phyloP scores from a whole-genome alignment of 257 asterid genomes.

The Thymus mandschuricus region DNA sequence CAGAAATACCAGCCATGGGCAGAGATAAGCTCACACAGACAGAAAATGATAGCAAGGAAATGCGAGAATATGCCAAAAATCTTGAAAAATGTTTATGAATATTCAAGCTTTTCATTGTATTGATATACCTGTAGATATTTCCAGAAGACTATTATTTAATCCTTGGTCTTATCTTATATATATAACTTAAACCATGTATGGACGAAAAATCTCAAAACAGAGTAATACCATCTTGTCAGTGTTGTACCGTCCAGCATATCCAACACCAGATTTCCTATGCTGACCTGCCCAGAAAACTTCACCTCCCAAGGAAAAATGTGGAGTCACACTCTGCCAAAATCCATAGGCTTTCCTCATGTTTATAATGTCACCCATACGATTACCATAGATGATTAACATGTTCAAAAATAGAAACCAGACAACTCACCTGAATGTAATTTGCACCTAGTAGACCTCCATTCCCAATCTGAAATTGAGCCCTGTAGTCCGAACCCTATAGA shows the following conservation, averaged over 20 bases:
- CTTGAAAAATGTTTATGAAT: not conserved
- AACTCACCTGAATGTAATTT: conserved; percentile 87
- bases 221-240: conserved; percentile 82
- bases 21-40: not conserved
- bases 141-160: not conserved
- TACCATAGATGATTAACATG: not conserved
- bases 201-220: conserved; percentile 1
- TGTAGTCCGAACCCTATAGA: conserved; percentile 82
- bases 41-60: not conserved
- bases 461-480: conserved; percentile 87
- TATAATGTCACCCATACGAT: not conserved
- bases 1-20: not conserved
- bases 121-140: not conserved
- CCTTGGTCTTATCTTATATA: not conserved
- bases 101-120: not conserved
- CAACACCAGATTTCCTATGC: conserved; percentile 91
- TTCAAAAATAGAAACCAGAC: conserved; percentile 27
- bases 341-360: conserved; percentile 23
- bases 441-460: conserved; percentile 89
- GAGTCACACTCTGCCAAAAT: conserved; percentile 71
- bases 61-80: not conserved
- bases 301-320: conserved; percentile 86
- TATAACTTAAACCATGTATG: conserved; percentile 3
- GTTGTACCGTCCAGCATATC: conserved; percentile 94
- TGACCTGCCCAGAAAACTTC: conserved; percentile 99